Evolutionary conservation across 352 stramenopile species (phyloP).

Genomic region (Globisporangium solare): DNA sequence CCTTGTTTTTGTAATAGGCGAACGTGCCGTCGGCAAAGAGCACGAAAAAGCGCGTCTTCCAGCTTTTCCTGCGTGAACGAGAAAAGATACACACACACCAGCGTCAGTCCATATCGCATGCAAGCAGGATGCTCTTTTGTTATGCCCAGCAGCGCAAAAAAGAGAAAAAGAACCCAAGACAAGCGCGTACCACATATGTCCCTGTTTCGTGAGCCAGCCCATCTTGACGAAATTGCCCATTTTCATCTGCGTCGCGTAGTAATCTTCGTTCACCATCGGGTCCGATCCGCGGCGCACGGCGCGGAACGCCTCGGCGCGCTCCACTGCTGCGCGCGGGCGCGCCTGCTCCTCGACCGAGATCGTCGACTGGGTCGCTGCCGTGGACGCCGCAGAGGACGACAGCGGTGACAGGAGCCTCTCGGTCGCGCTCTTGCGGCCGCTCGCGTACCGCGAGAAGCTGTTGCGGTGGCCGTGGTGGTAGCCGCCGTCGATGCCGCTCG

Average conservation of each 20-base stretch:
- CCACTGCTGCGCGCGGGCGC: not conserved
- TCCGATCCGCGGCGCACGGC: constrained; percentile 49
- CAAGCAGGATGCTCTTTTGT: not conserved
- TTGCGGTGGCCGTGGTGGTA: constrained; percentile 9
- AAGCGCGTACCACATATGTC: constrained; percentile 58
- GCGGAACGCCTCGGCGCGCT: constrained; percentile 25
- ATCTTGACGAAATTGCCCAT: constrained; percentile 76
- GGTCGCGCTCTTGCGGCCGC: constrained; percentile 8
- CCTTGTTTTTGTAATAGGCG: constrained; percentile 80
- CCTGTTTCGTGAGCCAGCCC: constrained; percentile 83
- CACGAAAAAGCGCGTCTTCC: constrained; percentile 86
- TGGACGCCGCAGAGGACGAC: constrained; percentile 1
- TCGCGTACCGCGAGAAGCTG: constrained; percentile 14
- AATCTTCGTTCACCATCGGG: constrained; percentile 58
- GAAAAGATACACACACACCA: not conserved
- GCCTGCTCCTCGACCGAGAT: not conserved
- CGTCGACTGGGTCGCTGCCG: not conserved
- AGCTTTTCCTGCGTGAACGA: constrained; percentile 54
- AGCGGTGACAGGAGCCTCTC: not conserved
- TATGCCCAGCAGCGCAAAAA: not conserved
- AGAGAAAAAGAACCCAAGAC: too few species aligned
- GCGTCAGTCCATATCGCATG: not conserved
- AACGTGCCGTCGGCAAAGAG: constrained; percentile 78
- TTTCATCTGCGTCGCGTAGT: constrained; percentile 61
- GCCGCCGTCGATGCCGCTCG: constrained; percentile 11